Conservation (phyloP, 2,329 filamentous ascomycete species). For the Penicillium paneum region DNA sequence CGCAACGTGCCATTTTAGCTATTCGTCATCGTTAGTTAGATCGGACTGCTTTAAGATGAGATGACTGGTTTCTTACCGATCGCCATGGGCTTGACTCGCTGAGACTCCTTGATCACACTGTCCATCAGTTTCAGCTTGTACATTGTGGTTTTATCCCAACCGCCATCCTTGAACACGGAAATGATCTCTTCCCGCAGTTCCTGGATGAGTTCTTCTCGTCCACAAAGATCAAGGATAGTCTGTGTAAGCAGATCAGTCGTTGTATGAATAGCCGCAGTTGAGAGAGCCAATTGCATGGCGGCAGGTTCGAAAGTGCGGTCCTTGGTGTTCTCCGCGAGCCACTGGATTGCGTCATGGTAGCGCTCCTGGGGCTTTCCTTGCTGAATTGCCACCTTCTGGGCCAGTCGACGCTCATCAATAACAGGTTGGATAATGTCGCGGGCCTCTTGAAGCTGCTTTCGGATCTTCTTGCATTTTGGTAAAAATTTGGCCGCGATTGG, state of each 20-base stretch:
- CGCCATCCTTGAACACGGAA: background rate
- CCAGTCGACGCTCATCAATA: background rate
- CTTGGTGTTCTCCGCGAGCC: conserved; percentile 2
- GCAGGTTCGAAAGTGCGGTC: conserved; percentile 1
- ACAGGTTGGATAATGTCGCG: conserved; percentile 10
- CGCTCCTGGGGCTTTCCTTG: conserved; percentile 6
- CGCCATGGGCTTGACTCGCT: background rate
- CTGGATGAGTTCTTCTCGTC: background rate
- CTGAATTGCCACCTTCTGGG: background rate
- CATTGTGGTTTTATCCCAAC: conserved; percentile 2
- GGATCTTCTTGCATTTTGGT: conserved; percentile 12
- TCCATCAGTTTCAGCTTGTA: conserved; percentile 7
- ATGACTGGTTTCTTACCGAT: background rate
- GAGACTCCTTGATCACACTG: conserved; percentile 1
- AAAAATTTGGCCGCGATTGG: conserved; percentile 8
- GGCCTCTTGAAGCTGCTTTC: conserved; percentile 8
- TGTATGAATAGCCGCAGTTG: conserved; percentile 7
- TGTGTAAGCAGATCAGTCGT: conserved; percentile 4
- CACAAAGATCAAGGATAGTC: conserved; percentile 4
- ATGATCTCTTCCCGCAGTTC: conserved; percentile 9
- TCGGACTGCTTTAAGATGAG: background rate
- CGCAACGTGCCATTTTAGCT: background rate
- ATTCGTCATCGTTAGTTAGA: background rate
- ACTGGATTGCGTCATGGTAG: background rate
- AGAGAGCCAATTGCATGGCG: conserved; percentile 1